phyloP scores from a whole-genome alignment of 352 stramenopile genomes.

The Phytopythium vexans region DNA sequence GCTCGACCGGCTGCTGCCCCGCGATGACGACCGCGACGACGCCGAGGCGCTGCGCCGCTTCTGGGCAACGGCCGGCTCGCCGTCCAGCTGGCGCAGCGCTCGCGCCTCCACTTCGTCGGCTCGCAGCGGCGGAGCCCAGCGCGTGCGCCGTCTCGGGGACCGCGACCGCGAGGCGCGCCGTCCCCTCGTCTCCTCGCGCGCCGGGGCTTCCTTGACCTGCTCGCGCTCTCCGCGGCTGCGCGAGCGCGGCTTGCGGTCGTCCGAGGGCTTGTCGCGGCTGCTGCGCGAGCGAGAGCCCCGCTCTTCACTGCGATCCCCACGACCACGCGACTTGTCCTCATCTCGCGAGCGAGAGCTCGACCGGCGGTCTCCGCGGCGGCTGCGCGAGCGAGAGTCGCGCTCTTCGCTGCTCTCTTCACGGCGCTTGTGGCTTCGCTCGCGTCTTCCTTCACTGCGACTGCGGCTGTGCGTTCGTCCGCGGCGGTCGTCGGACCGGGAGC shows the following conservation, averaged over 20 bases:
- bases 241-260: too few relatives aligned
- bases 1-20: conserved; percentile 11
- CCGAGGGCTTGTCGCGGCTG: too few relatives aligned
- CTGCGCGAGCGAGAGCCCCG: conserved; percentile 10
- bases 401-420: too few relatives aligned
- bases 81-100: background rate
- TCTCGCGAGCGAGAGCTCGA: conserved; percentile 6
- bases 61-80: background rate
- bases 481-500: conserved; percentile 17
- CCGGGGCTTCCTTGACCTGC: too few relatives aligned
- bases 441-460: conserved; percentile 10
- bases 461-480: conserved; percentile 7
- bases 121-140: background rate
- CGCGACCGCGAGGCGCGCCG: too few relatives aligned
- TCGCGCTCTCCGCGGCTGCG: too few relatives aligned
- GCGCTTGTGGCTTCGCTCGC: too few relatives aligned
- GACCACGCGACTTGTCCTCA: conserved; percentile 6
- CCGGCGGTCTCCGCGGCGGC: too few relatives aligned
- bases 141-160: too few relatives aligned
- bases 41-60: conserved; percentile 1
- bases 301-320: background rate
- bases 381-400: too few relatives aligned
- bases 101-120: background rate
- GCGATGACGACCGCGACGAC: conserved; percentile 21
- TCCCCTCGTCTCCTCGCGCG: too few relatives aligned